Percentiles rank a stretch among this genome's conserved stretches.
phyloP scores from a whole-genome alignment of 1,284 basidiomycete species.

The Grifola frondosa region DNA sequence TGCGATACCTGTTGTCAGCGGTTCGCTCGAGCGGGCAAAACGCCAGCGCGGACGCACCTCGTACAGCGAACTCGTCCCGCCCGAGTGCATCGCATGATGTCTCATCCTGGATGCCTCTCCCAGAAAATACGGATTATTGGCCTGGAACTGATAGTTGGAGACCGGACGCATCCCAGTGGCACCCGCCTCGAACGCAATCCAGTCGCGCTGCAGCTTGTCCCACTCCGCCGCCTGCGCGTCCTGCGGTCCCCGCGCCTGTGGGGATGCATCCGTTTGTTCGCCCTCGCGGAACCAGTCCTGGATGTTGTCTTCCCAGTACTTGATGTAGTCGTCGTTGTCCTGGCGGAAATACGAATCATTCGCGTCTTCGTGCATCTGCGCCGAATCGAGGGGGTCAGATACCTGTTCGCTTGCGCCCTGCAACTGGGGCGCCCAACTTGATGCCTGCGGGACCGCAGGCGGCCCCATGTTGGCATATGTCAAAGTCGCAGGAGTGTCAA shows the following conservation, averaged over 20 bases:
- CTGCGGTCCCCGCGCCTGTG: background rate
- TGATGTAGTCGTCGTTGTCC: constrained; percentile 67
- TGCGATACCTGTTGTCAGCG: background rate
- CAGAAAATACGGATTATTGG: constrained; percentile 77
- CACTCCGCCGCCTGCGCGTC: constrained; percentile 43
- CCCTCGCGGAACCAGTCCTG: constrained; percentile 7
- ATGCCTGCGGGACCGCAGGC: too few species aligned
- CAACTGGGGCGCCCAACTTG: too few species aligned
- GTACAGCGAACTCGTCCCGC: constrained; percentile 43
- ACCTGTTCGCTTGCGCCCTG: background rate
- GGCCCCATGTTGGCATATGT: too few species aligned
- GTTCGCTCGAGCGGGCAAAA: background rate
- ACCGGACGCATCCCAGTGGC: constrained; percentile 59
- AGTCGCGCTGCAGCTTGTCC: constrained; percentile 74
- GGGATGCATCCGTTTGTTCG: background rate
- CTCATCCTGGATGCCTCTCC: constrained; percentile 55
- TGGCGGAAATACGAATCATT: constrained; percentile 70
- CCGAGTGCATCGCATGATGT: constrained; percentile 53
- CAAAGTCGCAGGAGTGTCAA: constrained; percentile 16
- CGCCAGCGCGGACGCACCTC: constrained; percentile 49
- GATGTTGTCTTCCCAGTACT: constrained; percentile 49
- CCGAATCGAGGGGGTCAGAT: constrained; percentile 10
- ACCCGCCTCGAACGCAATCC: constrained; percentile 81
- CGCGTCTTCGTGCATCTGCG: constrained; percentile 37
- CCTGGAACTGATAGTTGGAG: constrained; percentile 74